Evolutionary conservation across 768 basidiomycete genomes (phyloP).

Genomic region (Podaxis pistillaris): DNA sequence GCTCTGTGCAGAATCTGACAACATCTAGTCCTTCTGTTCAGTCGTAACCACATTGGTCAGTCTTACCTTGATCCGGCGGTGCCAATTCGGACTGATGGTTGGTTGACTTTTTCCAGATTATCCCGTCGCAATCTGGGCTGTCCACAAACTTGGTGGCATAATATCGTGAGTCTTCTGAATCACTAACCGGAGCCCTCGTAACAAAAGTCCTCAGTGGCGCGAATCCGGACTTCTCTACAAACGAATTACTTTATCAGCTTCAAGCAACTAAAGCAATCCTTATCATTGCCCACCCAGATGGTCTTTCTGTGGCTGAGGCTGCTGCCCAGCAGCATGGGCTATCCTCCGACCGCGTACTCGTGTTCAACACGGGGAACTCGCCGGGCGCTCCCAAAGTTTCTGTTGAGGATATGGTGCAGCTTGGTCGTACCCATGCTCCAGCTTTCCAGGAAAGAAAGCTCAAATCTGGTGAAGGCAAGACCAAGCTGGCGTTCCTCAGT

Average conservation of each 20-base stretch:
- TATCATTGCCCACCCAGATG: slow-evolving; percentile 46
- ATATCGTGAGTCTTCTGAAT: slow-evolving; percentile 45
- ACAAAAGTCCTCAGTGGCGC: slow-evolving; percentile 42
- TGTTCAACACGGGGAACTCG: slow-evolving; percentile 33
- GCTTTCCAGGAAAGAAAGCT: slow-evolving; percentile 51
- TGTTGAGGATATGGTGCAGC: slow-evolving; percentile 45
- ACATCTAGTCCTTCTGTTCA: slow-evolving; percentile 57
- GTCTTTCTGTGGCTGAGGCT: slow-evolving; percentile 37
- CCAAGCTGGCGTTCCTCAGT: slow-evolving; percentile 66
- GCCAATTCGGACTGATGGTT: not conserved
- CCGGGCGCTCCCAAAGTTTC: slow-evolving; percentile 26
- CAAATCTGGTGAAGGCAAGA: slow-evolving; percentile 58
- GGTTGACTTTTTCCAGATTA: slow-evolving; percentile 38
- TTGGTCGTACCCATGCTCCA: slow-evolving; percentile 39
- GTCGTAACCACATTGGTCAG: slow-evolving; percentile 65
- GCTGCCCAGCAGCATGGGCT: slow-evolving; percentile 39
- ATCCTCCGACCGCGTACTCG: slow-evolving; percentile 39
- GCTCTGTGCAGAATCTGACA: not conserved
- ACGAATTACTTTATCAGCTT: slow-evolving; percentile 58
- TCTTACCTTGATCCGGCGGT: not conserved
- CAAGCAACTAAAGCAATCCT: slow-evolving; percentile 45
- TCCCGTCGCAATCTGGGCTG: slow-evolving; percentile 54
- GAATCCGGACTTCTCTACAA: slow-evolving; percentile 54
- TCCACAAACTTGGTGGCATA: slow-evolving; percentile 53
- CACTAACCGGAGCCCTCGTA: not conserved